phyloP scores from a whole-genome alignment of 1,284 basidiomycete genomes.

The Leucoagaricus sp. region DNA sequence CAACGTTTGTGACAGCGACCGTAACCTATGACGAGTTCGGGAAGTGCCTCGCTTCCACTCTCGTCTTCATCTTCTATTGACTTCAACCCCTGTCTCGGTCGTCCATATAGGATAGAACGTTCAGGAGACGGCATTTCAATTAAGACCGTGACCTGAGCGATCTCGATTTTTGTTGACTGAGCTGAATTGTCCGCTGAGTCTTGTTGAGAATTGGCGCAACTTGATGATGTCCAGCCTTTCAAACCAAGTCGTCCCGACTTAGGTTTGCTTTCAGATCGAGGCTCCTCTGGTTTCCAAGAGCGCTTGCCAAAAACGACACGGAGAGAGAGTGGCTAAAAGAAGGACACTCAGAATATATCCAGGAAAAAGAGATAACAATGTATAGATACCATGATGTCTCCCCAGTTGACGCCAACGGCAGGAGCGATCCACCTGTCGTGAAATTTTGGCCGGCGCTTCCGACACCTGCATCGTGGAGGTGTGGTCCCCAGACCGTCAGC shows the following conservation, averaged over 20 bases:
- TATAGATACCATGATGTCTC: slow-evolving; percentile 46
- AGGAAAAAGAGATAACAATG: not conserved
- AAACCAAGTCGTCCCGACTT: slow-evolving; percentile 6
- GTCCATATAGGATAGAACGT: slow-evolving; percentile 18
- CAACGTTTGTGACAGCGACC: slow-evolving; percentile 15
- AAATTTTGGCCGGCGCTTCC: slow-evolving; percentile 52
- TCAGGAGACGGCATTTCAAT: slow-evolving; percentile 59
- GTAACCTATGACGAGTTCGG: slow-evolving; percentile 26
- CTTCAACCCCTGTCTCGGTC: slow-evolving; percentile 9
- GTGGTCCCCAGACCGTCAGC: slow-evolving; percentile 44
- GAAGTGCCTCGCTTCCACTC: slow-evolving; percentile 17
- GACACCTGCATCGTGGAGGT: slow-evolving; percentile 37
- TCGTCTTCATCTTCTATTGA: slow-evolving; percentile 20
- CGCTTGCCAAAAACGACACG: slow-evolving; percentile 10
- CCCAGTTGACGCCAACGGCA: slow-evolving; percentile 42
- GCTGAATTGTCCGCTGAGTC: slow-evolving; percentile 5
- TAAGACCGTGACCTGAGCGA: slow-evolving; percentile 56
- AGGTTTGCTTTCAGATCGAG: not conserved
- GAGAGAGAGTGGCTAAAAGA: slow-evolving; percentile 6
- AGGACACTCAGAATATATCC: not conserved
- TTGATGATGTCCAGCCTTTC: slow-evolving; percentile 6
- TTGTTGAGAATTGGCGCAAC: not conserved
- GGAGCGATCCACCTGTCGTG: slow-evolving; percentile 49
- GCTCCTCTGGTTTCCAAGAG: not conserved
- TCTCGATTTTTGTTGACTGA: slow-evolving; percentile 23